phyloP scores from a whole-genome alignment of 805 yeast species.

The Candida incommunis region DNA sequence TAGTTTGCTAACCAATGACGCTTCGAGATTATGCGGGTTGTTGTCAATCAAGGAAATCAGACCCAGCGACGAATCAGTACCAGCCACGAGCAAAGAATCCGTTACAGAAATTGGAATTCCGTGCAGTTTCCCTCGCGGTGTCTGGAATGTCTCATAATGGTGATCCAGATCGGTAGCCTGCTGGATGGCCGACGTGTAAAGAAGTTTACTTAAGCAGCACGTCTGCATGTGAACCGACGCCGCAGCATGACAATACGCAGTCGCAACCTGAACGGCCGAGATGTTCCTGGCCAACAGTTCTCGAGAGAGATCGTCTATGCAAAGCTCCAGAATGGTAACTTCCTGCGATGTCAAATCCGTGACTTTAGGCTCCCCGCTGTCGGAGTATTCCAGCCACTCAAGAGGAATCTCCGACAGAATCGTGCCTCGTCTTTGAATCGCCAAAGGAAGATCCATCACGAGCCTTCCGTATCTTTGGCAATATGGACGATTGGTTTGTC shows the following conservation, averaged over 20 bases:
- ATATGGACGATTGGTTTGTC: too few relatives aligned
- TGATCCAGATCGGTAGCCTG: slow-evolving; percentile 43
- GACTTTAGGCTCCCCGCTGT: slow-evolving; percentile 1
- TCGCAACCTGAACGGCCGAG: not conserved
- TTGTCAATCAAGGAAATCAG: slow-evolving; percentile 26
- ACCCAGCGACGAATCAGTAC: slow-evolving; percentile 36
- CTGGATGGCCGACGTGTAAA: slow-evolving; percentile 43
- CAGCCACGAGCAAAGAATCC: slow-evolving; percentile 33
- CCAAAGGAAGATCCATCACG: not conserved
- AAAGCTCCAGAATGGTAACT: not conserved
- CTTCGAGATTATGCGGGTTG: slow-evolving; percentile 19
- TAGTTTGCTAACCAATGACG: slow-evolving; percentile 28
- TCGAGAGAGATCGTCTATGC: not conserved
- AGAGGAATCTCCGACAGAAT: not conserved
- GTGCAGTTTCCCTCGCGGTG: slow-evolving; percentile 45
- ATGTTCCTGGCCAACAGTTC: not conserved
- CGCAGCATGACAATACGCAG: slow-evolving; percentile 1
- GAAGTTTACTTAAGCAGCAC: slow-evolving; percentile 21
- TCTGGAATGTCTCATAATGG: slow-evolving; percentile 32
- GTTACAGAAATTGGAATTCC: slow-evolving; percentile 55
- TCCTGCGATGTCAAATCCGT: not conserved
- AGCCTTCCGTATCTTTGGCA: too few relatives aligned
- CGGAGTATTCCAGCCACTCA: not conserved
- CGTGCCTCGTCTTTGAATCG: not conserved
- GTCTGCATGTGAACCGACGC: not conserved